Evolutionary conservation across 1,284 basidiomycete genomes (phyloP).

Genomic region (Ganoderma meredithae): DNA sequence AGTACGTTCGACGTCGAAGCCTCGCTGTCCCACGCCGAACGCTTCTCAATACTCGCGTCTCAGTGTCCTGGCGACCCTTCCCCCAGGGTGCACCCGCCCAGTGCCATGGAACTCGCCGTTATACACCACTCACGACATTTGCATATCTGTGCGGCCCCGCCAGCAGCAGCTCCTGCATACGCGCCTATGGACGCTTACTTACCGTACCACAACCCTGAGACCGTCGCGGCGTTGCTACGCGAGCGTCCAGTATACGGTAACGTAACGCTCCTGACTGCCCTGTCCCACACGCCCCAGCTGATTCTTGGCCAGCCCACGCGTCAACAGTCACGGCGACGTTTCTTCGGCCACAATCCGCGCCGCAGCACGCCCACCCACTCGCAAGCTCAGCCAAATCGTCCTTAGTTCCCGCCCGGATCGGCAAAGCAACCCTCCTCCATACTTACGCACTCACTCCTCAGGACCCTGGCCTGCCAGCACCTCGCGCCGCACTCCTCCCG

Average conservation of each 20-base stretch:
- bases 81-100: too few relatives aligned
- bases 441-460: too few relatives aligned
- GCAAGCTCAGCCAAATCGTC: neutral
- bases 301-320: neutral
- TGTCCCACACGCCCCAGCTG: neutral
- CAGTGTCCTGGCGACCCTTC: neutral
- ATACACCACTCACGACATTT: neutral
- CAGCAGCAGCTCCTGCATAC: neutral
- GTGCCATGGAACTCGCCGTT: neutral
- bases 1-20: conserved; percentile 5
- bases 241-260: neutral
- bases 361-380: neutral
- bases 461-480: too few relatives aligned
- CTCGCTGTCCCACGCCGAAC: neutral
- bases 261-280: neutral
- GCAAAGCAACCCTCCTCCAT: neutral
- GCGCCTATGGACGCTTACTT: too few relatives aligned
- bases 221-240: neutral
- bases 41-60: neutral
- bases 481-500: neutral
- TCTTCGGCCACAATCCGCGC: neutral
- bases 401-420: neutral
- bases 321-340: neutral
- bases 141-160: neutral
- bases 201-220: neutral